Conservation (phyloP, 73 alveolate species). For the Symbiodinium pilosum region DNA sequence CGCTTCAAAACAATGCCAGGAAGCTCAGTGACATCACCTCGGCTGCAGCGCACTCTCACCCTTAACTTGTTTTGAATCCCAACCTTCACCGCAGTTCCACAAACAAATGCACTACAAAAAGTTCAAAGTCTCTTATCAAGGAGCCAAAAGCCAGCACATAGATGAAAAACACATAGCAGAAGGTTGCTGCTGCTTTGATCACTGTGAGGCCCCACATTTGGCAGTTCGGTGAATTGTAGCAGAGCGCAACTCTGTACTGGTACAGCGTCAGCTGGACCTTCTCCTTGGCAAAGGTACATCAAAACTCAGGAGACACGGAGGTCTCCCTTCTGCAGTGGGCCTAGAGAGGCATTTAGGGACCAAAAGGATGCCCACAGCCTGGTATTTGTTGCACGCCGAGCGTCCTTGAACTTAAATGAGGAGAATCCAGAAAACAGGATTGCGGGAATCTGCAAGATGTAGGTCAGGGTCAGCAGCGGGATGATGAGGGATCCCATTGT, state of each 20-base stretch:
- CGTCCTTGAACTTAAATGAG: conserved; percentile 74
- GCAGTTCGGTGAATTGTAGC: background rate
- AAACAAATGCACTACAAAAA: too few relatives aligned
- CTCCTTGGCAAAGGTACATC: too few relatives aligned
- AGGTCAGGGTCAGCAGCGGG: conserved; percentile 79
- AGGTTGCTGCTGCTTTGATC: conserved; percentile 55
- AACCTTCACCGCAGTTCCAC: too few relatives aligned
- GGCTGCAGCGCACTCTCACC: background rate
- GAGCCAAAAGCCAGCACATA: conserved; percentile 31
- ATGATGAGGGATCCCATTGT: conserved; percentile 84
- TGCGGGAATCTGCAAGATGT: conserved; percentile 63
- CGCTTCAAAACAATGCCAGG: background rate
- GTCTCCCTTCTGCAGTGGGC: too few relatives aligned
- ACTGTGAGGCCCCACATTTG: conserved; percentile 85
- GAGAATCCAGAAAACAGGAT: conserved; percentile 78
- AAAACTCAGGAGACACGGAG: too few relatives aligned
- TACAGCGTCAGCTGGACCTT: conserved; percentile 64
- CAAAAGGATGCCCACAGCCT: too few relatives aligned
- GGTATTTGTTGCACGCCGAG: too few relatives aligned
- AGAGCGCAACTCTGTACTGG: conserved; percentile 13
- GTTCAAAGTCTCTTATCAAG: too few relatives aligned
- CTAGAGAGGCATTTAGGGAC: too few relatives aligned
- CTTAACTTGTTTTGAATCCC: too few relatives aligned
- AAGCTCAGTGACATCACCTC: background rate
- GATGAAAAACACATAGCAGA: conserved; percentile 41